phyloP scores from a whole-genome alignment of 2,329 filamentous ascomycete species.

The Exophiala sp. region DNA sequence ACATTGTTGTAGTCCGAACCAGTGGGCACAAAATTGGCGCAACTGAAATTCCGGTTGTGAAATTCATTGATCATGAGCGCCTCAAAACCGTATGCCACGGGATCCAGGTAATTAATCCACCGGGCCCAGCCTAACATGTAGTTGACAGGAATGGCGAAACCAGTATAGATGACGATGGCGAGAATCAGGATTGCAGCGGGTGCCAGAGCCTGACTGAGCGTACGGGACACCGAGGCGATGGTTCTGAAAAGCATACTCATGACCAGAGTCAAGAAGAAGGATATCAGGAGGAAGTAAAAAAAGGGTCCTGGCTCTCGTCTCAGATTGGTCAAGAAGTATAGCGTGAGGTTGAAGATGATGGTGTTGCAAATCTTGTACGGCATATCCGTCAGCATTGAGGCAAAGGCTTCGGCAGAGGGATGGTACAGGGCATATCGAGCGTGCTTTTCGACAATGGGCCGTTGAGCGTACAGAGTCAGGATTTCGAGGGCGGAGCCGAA shows the following conservation, averaged over 20 bases:
- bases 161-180: constrained; percentile 61
- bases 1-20: constrained; percentile 55
- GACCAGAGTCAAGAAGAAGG: constrained; percentile 53
- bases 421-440: constrained; percentile 81
- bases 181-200: constrained; percentile 50
- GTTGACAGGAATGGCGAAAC: constrained; percentile 57
- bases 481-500: constrained; percentile 62
- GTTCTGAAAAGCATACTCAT: constrained; percentile 52
- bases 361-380: constrained; percentile 74
- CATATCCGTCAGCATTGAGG: constrained; percentile 79
- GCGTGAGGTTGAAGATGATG: constrained; percentile 67
- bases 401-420: constrained; percentile 78
- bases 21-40: constrained; percentile 47
- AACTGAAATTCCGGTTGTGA: constrained; percentile 52
- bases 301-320: constrained; percentile 67
- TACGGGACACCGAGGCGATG: constrained; percentile 66
- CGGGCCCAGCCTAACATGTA: constrained; percentile 60
- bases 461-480: constrained; percentile 74
- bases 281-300: constrained; percentile 76
- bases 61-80: constrained; percentile 55
- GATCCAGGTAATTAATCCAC: constrained; percentile 63
- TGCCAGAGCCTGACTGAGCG: constrained; percentile 58
- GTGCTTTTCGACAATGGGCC: constrained; percentile 89
- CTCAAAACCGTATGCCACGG: constrained; percentile 61
- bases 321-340: constrained; percentile 86